These are phyloP conservation scores for Pyrus hybrid DNA, from an alignment of 331 rosid genomes.

Conservation along the genomic window DNA sequence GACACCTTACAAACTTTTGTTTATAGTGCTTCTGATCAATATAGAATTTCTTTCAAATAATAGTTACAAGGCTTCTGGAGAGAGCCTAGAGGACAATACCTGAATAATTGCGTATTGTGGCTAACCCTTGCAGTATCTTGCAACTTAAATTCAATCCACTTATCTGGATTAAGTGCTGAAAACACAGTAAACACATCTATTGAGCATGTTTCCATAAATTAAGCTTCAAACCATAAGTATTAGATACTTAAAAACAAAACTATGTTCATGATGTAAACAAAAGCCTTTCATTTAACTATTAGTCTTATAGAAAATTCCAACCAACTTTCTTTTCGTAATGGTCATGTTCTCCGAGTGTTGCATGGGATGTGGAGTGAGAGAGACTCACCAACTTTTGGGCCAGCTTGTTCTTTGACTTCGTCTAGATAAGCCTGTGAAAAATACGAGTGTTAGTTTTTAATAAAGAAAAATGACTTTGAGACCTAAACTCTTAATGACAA, in stretches of 20 bases:
- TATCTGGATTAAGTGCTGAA: conserved; percentile 71
- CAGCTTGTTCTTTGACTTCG: conserved; percentile 36
- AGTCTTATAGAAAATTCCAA: no score
- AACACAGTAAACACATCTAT: conserved; percentile 1
- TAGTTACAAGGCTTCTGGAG: not conserved
- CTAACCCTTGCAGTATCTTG: conserved; percentile 91
- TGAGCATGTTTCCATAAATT: not conserved
- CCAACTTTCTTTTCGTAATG: not conserved
- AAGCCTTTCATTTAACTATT: not conserved
- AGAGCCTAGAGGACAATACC: conserved; percentile 31
- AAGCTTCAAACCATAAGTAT: not conserved
- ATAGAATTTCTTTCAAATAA: not conserved
- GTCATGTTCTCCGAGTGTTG: not conserved
- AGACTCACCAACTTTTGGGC: conserved; percentile 60
- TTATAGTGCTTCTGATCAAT: not conserved
- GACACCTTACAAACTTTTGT: not conserved
- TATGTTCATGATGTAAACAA: not conserved
- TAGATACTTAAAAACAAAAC: not conserved
- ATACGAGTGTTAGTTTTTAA: not conserved
- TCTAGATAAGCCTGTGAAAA: conserved; percentile 53
- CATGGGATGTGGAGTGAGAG: not conserved
- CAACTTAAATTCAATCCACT: conserved; percentile 85
- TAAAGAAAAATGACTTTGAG: not conserved
- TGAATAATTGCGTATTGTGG: conserved; percentile 78
- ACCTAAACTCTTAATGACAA: not conserved